Base-by-base conservation (phyloP, 208 protist genomes). In the Wallacemonas rigidus region DNA sequence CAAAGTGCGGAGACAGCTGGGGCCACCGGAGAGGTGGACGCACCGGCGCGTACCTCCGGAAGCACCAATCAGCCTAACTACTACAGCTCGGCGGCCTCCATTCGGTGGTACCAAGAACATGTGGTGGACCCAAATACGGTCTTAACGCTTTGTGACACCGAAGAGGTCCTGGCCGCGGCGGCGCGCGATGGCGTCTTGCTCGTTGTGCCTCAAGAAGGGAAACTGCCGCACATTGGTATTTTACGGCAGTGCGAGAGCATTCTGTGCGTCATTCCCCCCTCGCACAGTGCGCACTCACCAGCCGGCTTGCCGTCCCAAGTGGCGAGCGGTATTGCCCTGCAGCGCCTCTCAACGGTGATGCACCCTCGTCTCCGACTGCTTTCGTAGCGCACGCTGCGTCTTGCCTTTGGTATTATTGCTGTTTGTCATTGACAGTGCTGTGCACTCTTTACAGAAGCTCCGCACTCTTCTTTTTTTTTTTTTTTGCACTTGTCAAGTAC, bases 241-340 rank as follows among this genome's bases (percentile, higher is more conserved):
- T 60, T 95, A 69, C 55, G 26, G 5, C 83, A 83, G 35, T 94
- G 89, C 77, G 82, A 83, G 1, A 64, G 65, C 9, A 80, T 96
- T 11, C 53, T 96, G 8, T 71, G 73, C 2, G 69, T 96, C 8
- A 58, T 87, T 2, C 86, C 89, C 2, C 15, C 64, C 11, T 65
- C 43, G 3, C 60, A 65, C 47, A 41, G 43, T 17, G 26, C 26
- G 26, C 41, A 6, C 7, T 65, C 60, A 15, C 60, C 40, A 17
- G 60, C 60, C 12, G 91, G 91, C 17, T 58, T 96, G 55, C 85
- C 92, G 0, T 83, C 90, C 2, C 79, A 92, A 65, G 89, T 96
- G 40, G 89, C 89, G 3, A 87, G 81, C 47, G 92, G 88, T 26
- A 93, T 96, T 69, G 92, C 92, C 0, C 51, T 96, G n/a, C 89